These are phyloP conservation scores for Kluyveromyces aestuarii DNA, from an alignment of 805 yeast species.

Conservation along the genomic window DNA sequence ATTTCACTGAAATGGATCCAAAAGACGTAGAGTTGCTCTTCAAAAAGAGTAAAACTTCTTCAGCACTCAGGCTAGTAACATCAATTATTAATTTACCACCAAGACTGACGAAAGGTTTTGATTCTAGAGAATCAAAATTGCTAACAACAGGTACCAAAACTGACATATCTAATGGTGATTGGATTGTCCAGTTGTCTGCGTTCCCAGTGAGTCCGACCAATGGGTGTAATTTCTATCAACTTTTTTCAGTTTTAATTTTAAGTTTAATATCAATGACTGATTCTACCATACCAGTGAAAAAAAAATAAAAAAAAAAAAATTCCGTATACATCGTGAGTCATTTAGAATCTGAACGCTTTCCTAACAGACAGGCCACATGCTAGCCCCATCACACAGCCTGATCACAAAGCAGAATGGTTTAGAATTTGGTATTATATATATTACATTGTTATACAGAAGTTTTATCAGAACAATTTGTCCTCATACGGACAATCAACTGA, in stretches of 20 bases:
- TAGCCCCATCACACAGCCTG: too few relatives aligned
- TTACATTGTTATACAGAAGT: not conserved
- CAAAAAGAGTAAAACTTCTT: slow-evolving; percentile 12
- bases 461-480: slow-evolving; percentile 2
- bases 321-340: not conserved
- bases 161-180: slow-evolving; percentile 11
- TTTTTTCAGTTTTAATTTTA: too few relatives aligned
- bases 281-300: not conserved
- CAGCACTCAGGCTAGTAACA: slow-evolving; percentile 12
- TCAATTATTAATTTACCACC: slow-evolving; percentile 23
- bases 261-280: not conserved
- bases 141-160: slow-evolving; percentile 32
- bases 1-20: slow-evolving; percentile 20
- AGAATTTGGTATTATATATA: not conserved
- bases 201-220: too few relatives aligned
- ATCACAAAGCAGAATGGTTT: too few relatives aligned
- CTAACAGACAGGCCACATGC: too few relatives aligned
- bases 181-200: not conserved
- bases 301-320: not conserved
- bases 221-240: too few relatives aligned
- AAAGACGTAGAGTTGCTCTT: slow-evolving; percentile 9
- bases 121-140: not conserved
- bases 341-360: not conserved
- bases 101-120: slow-evolving; percentile 17
- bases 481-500: slow-evolving; percentile 85